Evolutionary conservation across 805 yeast species (phyloP).

Genomic region (Ogataea nitratoaversa): DNA sequence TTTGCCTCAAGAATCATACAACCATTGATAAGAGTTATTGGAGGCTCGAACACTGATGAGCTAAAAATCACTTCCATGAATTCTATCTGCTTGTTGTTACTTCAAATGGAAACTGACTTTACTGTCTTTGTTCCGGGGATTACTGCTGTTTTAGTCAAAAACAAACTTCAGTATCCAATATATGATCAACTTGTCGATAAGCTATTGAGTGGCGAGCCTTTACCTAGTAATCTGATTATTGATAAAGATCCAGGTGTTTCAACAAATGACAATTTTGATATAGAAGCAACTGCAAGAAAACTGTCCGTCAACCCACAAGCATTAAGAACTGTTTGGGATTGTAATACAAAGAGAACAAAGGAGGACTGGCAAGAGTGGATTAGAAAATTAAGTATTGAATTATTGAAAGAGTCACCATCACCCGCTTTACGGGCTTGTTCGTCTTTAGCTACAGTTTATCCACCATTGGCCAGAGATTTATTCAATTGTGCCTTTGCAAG

Average conservation of each 20-base stretch:
- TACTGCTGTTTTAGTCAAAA: slow-evolving; percentile 57
- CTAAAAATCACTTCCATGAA: slow-evolving; percentile 65
- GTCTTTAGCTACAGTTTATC: slow-evolving; percentile 77
- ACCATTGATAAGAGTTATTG: slow-evolving; percentile 70
- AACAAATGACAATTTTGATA: slow-evolving; percentile 48
- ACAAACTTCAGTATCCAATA: slow-evolving; percentile 62
- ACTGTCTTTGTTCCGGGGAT: slow-evolving; percentile 82
- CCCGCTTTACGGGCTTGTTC: slow-evolving; percentile 93
- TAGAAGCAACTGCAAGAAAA: slow-evolving; percentile 68
- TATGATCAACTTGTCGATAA: slow-evolving; percentile 81
- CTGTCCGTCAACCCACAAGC: slow-evolving; percentile 64
- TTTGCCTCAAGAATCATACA: slow-evolving; percentile 90
- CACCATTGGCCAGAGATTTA: slow-evolving; percentile 83
- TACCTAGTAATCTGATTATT: slow-evolving; percentile 71
- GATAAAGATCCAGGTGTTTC: slow-evolving; percentile 49
- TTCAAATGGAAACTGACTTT: slow-evolving; percentile 83
- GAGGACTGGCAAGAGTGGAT: slow-evolving; percentile 99
- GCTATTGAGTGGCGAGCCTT: slow-evolving; percentile 75
- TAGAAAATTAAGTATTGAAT: slow-evolving; percentile 75
- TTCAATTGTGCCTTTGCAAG: slow-evolving; percentile 94
- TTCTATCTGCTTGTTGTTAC: slow-evolving; percentile 68
- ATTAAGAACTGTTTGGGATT: slow-evolving; percentile 85
- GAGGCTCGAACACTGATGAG: slow-evolving; percentile 41
- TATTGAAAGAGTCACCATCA: slow-evolving; percentile 88
- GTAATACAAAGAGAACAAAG: slow-evolving; percentile 78